phyloP scores from a whole-genome alignment of 805 yeast genomes.

The Ogataea trehaloabstinens region DNA sequence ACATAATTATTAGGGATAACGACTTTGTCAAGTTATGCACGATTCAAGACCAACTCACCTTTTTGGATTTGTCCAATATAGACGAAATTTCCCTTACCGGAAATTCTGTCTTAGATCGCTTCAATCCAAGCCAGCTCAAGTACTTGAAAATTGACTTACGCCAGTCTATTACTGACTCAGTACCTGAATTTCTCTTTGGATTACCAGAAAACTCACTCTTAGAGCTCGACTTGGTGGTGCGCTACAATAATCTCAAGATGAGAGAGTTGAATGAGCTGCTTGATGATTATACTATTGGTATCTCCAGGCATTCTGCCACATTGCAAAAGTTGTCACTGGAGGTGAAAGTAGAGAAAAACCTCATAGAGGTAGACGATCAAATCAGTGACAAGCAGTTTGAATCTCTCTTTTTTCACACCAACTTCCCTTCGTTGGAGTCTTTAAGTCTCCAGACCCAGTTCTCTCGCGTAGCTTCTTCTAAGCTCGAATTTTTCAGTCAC shows the following conservation, averaged over 20 bases:
- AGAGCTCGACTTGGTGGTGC: slow-evolving; percentile 23
- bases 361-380: slow-evolving; percentile 19
- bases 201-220: slow-evolving; percentile 16
- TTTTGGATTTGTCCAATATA: slow-evolving; percentile 16
- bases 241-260: slow-evolving; percentile 19
- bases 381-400: slow-evolving; percentile 17
- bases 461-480: slow-evolving; percentile 31
- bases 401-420: slow-evolving; percentile 10
- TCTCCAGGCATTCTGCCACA: slow-evolving; percentile 14
- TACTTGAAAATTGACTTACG: slow-evolving; percentile 22
- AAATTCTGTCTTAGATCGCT: slow-evolving; percentile 13
- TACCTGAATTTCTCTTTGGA: slow-evolving; percentile 15
- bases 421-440: slow-evolving; percentile 30
- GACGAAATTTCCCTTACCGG: slow-evolving; percentile 11
- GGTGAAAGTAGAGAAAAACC: slow-evolving; percentile 20
- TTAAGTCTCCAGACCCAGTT: slow-evolving; percentile 39
- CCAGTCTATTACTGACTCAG: slow-evolving; percentile 19
- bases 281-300: slow-evolving; percentile 16
- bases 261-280: slow-evolving; percentile 15
- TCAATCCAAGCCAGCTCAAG: slow-evolving; percentile 9
- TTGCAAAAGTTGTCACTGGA: slow-evolving; percentile 25
- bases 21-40: slow-evolving; percentile 6
- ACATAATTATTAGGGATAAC: slow-evolving; percentile 7
- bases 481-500: slow-evolving; percentile 25
- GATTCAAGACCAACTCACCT: slow-evolving; percentile 10